Evolutionary conservation across 1,139 yeast genomes (phyloP).

Genomic region (Eremothecium coryli): DNA sequence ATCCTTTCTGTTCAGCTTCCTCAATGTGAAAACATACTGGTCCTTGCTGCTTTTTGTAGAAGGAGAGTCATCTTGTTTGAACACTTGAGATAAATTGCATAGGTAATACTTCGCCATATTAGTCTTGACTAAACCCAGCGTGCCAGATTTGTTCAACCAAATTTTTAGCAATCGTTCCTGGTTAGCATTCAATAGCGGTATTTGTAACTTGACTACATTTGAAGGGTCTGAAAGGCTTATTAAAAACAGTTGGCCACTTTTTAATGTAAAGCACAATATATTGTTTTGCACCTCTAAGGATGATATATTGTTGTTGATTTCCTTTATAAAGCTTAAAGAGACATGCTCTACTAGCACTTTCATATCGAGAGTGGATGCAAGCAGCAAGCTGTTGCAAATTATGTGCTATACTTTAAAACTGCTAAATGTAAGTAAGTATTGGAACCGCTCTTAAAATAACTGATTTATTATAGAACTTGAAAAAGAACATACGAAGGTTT

Average conservation of each 20-base stretch:
- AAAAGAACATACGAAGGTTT: no score
- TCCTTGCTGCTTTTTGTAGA: conserved; percentile 6
- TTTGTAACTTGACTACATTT: conserved; percentile 14
- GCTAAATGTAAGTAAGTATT: no score
- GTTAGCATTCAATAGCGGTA: conserved; percentile 16
- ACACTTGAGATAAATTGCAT: conserved; percentile 13
- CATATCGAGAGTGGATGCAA: conserved; percentile 11
- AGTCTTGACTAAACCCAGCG: conserved; percentile 21
- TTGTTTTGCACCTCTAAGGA: conserved; percentile 22
- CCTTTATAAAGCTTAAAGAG: conserved; percentile 24
- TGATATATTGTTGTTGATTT: conserved; percentile 20
- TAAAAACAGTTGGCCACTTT: conserved; percentile 22
- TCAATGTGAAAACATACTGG: conserved; percentile 13
- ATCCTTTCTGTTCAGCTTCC: conserved; percentile 20
- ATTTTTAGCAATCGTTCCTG: conserved; percentile 19
- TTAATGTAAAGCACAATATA: conserved; percentile 22
- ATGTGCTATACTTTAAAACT: no score
- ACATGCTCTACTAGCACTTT: conserved; percentile 27
- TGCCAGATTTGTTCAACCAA: conserved; percentile 22
- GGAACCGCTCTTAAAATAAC: no score
- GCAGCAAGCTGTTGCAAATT: no score
- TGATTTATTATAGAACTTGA: no score
- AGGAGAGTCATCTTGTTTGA: conserved; percentile 2
- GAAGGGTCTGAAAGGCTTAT: conserved; percentile 27
- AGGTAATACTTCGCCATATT: conserved; percentile 26